Conservation (phyloP, 805 yeast genomes). For the Barnettozyma botsteinii region DNA sequence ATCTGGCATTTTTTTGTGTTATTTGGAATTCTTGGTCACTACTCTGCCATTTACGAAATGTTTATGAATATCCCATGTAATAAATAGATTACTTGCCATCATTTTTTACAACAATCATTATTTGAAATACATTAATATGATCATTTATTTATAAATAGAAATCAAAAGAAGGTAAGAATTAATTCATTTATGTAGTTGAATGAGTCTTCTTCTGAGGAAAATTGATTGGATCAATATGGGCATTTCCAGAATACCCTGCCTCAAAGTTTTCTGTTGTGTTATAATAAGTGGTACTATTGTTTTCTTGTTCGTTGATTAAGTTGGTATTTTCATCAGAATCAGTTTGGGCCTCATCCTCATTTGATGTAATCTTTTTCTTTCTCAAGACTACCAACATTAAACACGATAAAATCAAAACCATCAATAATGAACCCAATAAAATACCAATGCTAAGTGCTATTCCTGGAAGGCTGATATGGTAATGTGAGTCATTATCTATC, state of each 20-base stretch:
- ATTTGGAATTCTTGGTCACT: constrained; percentile 86
- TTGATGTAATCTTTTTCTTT: constrained; percentile 11
- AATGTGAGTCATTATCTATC: constrained; percentile 44
- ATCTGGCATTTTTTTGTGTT: constrained; percentile 92
- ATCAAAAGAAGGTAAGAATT: background rate
- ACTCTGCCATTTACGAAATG: constrained; percentile 70
- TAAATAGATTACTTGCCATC: constrained; percentile 4
- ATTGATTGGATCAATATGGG: constrained; percentile 19
- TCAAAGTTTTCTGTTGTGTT: constrained; percentile 15
- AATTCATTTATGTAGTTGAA: background rate
- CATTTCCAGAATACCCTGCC: constrained; percentile 19
- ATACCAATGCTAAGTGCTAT: constrained; percentile 66
- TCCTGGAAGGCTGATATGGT: constrained; percentile 59
- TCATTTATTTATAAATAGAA: no score
- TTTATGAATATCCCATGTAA: constrained; percentile 36
- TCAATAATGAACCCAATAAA: constrained; percentile 48
- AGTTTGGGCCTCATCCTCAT: constrained; percentile 5
- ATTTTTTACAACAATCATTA: background rate
- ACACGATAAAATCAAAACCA: constrained; percentile 30
- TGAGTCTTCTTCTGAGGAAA: constrained; percentile 5
- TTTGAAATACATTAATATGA: no score
- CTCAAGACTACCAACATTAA: constrained; percentile 32
- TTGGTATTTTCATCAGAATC: constrained; percentile 1
- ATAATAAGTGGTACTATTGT: background rate
- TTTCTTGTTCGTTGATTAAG: background rate